phyloP scores from a whole-genome alignment of 768 basidiomycete genomes.

The Russula emetica region DNA sequence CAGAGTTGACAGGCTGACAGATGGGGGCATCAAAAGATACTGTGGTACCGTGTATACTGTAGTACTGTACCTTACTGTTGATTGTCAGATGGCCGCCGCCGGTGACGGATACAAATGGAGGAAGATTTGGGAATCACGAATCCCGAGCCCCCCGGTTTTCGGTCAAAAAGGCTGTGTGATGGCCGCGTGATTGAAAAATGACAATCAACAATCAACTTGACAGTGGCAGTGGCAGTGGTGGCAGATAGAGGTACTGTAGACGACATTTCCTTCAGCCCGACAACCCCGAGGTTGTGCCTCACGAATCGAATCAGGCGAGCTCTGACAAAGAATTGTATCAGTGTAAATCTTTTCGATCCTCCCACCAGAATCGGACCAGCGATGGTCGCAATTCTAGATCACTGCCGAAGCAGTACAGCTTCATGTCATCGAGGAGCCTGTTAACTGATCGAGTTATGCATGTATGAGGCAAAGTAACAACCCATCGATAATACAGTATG shows the following conservation, averaged over 20 bases:
- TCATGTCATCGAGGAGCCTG: not conserved
- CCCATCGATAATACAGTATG: not conserved
- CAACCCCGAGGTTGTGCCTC: not conserved
- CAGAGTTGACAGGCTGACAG: not conserved
- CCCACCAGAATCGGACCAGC: no score
- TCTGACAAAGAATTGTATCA: not conserved
- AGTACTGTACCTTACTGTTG: not conserved
- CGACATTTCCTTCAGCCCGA: not conserved
- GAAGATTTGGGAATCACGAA: not conserved
- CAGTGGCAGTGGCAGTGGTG: no score
- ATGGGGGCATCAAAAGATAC: no score
- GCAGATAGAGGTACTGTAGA: no score
- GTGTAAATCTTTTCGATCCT: no score
- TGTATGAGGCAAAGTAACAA: not conserved
- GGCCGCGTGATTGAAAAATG: no score
- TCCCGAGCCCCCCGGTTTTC: not conserved
- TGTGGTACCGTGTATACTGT: no score
- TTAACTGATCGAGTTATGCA: not conserved
- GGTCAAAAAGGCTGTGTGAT: not conserved
- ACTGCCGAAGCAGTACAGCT: not conserved
- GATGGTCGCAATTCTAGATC: not conserved
- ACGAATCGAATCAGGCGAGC: no score
- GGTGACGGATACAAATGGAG: not conserved
- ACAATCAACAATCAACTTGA: no score
- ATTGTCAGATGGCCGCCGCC: not conserved